Evolutionary conservation across 345 rosid genomes (phyloP), one percentile per base, ranked within the genome.

Genomic region (Viola odorata): DNA sequence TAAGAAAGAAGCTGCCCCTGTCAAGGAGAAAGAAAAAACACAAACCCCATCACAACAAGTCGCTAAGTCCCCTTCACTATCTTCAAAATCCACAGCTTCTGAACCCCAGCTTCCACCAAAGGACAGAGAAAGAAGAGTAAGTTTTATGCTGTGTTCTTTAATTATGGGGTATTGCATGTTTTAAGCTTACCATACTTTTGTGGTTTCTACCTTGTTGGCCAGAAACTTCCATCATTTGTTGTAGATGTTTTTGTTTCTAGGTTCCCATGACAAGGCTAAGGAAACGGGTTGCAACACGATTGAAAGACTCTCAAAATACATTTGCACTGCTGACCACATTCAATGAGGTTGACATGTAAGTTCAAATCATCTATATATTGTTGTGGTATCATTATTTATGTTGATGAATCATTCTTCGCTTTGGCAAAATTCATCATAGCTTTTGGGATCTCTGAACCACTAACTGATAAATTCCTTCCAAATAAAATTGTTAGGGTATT

Each of bases 81-180:
- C 96, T 37, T 67, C 90, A 32, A 83, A 76, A 62, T 73, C 61
- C 15, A 73, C 84, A 38, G 98, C 63, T 15, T 72, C 84, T 41
- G 98, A 88, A 69, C 96, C 98, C 5, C 88, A 86, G 68, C 95
- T 91, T 58, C 98, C 98, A 39, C 98, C 98, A 8, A 91, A 91
- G 77, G 98, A 88, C 23, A 82, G 95, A 67, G 98, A 91, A 83
- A 91, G 96, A 85, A 75, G 95, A 57, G 98, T 88, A 76, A 59
- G 87, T 58, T 17, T 41, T 63, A 23, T 49, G 11, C 7, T n/a
- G 40, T 8, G 37, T 54, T 41, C 13, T 16, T 40, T 6, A 8
- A 40, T 57, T 67, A 8, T 55, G 16, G 13, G 15, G 48, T 51
- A 38, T 12, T 13, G 45, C 50, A 13, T 1, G 17, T 23, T 12